Evolutionary conservation across 1,284 basidiomycete genomes (phyloP).

Genomic region (Cutaneotrichosporon cutaneum): DNA sequence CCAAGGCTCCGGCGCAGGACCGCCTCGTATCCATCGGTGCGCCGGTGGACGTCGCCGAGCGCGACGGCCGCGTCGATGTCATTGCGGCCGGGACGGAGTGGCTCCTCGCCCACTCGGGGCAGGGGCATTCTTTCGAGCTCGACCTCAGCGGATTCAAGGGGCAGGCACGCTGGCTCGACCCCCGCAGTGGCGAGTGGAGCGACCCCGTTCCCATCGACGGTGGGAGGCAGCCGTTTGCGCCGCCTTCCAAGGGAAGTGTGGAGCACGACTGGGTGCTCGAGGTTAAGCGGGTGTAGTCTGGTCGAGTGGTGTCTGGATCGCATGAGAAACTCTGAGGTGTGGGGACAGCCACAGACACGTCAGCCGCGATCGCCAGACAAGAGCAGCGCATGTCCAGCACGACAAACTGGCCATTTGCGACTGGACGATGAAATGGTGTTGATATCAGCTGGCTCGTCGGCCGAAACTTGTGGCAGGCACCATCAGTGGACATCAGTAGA

Average conservation of each 20-base stretch:
- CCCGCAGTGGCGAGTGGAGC: conserved; percentile 10
- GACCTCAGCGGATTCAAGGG: conserved; percentile 13
- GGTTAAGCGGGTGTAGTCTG: neutral
- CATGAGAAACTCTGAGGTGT: no score
- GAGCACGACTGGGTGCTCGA: conserved; percentile 5
- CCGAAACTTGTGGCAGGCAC: no score
- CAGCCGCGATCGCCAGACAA: no score
- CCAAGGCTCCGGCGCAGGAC: conserved; percentile 19
- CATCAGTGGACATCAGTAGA: no score
- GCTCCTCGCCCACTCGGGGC: conserved; percentile 26
- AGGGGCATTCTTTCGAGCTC: conserved; percentile 19
- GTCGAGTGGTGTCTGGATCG: no score
- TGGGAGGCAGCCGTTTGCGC: neutral
- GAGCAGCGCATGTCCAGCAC: no score
- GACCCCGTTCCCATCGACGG: neutral
- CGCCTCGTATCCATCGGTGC: conserved; percentile 24
- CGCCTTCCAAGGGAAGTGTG: neutral
- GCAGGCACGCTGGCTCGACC: conserved; percentile 22
- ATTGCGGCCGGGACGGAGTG: conserved; percentile 20
- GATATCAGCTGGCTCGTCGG: no score
- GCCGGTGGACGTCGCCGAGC: conserved; percentile 14
- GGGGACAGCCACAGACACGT: no score
- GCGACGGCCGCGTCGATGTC: conserved; percentile 19
- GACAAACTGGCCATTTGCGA: no score
- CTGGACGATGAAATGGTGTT: no score